Conservation (phyloP, 768 basidiomycete genomes). For the Rhodosporidiobolus sp. region DNA sequence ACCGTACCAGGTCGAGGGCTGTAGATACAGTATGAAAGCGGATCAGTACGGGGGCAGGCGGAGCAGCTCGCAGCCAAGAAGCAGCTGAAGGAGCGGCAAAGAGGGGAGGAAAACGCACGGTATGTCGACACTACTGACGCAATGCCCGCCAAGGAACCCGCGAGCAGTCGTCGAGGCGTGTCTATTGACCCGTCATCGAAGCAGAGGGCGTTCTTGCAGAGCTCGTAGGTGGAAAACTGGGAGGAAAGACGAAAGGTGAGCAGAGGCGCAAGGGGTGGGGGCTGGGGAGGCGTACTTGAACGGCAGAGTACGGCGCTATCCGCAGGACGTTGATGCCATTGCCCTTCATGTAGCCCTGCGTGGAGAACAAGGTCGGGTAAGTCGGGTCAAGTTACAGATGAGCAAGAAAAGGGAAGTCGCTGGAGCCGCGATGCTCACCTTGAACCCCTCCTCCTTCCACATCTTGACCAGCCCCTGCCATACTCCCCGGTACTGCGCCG, state of each 20-base stretch:
- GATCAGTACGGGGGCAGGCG: no score
- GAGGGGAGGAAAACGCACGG: background rate
- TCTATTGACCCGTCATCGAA: slow-evolving; percentile 64
- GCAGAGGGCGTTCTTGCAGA: slow-evolving; percentile 63
- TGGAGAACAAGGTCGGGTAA: no score
- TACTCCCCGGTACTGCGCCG: slow-evolving; percentile 67
- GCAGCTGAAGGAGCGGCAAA: background rate
- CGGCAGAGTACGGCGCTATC: slow-evolving; percentile 76
- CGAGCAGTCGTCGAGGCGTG: slow-evolving; percentile 77
- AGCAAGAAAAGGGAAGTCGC: no score
- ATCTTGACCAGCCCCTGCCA: slow-evolving; percentile 78
- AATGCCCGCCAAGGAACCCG: slow-evolving; percentile 89
- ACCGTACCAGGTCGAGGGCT: slow-evolving; percentile 88
- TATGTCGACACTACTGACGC: slow-evolving; percentile 63
- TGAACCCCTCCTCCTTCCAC: slow-evolving; percentile 90
- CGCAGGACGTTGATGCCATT: slow-evolving; percentile 77
- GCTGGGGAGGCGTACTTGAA: slow-evolving; percentile 49
- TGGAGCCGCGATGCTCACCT: slow-evolving; percentile 19
- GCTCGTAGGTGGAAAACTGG: slow-evolving; percentile 41
- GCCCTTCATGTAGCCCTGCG: slow-evolving; percentile 79
- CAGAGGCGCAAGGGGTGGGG: background rate
- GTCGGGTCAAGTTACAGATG: background rate
- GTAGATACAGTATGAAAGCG: slow-evolving; percentile 45
- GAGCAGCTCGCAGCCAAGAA: background rate
- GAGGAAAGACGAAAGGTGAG: no score